These are phyloP conservation scores for Boletus rubropictus DNA, from an alignment of 768 basidiomycete genomes.

Conservation along the genomic window DNA sequence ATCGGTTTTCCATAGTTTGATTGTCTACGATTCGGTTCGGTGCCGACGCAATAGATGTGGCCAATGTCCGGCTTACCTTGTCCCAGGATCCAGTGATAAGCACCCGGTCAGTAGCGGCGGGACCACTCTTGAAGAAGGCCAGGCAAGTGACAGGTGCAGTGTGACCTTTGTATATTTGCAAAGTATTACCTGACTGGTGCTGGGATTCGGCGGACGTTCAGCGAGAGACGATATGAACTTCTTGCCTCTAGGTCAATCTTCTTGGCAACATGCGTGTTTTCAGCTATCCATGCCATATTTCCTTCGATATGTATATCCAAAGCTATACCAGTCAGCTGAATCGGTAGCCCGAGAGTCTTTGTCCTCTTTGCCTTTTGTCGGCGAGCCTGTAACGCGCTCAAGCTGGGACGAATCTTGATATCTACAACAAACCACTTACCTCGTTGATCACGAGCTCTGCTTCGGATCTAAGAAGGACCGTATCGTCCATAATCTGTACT, in stretches of 20 bases:
- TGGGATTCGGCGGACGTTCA: slow-evolving; percentile 8
- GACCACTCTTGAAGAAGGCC: slow-evolving; percentile 50
- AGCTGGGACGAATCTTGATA: not conserved
- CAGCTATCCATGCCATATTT: slow-evolving; percentile 78
- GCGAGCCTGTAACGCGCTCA: slow-evolving; percentile 45
- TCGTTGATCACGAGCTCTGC: slow-evolving; percentile 30
- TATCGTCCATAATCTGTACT: slow-evolving; percentile 17
- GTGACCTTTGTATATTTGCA: slow-evolving; percentile 77
- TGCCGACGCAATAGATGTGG: not conserved
- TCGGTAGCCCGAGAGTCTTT: slow-evolving; percentile 71
- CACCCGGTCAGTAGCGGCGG: slow-evolving; percentile 39
- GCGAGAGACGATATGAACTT: slow-evolving; percentile 1
- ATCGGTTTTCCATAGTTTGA: slow-evolving; percentile 79
- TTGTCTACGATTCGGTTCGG: slow-evolving; percentile 47
- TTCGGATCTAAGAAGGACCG: slow-evolving; percentile 27
- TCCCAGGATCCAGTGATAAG: slow-evolving; percentile 96
- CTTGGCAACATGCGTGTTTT: slow-evolving; percentile 70
- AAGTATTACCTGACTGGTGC: slow-evolving; percentile 70
- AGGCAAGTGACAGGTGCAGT: slow-evolving; percentile 84
- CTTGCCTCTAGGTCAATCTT: slow-evolving; percentile 74
- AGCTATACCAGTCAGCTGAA: slow-evolving; percentile 70
- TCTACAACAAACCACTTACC: slow-evolving; percentile 7
- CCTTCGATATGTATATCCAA: slow-evolving; percentile 62
- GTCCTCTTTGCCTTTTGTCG: slow-evolving; percentile 65
- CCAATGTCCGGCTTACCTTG: slow-evolving; percentile 40